Evolutionary conservation across 176 grass and related monocot genomes (phyloP).

Genomic region (Hordeum vulgare): MorexV3_pseudomolecules_assembly NC_058518.1:380732697-380733196

Average conservation of each 20-base stretch:
- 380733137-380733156: background rate
- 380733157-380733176: background rate
- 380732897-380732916: background rate
- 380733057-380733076: background rate
- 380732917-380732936: background rate
- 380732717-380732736: background rate
- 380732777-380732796: background rate
- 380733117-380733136: background rate
- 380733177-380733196: background rate
- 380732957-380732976: background rate
- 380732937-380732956: background rate
- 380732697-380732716: background rate
- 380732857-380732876: background rate
- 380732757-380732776: background rate
- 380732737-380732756: background rate
- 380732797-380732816: background rate
- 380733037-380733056: background rate
- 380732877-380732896: background rate
- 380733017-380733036: background rate
- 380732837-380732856: background rate
- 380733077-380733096: background rate
- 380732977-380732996: background rate
- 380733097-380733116: background rate
- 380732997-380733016: background rate
- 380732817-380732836: background rate